Evolutionary conservation across 208 protist species (phyloP), one percentile per base, ranked within the genome.

Genomic region (Trypanosoma platydactyli): DNA sequence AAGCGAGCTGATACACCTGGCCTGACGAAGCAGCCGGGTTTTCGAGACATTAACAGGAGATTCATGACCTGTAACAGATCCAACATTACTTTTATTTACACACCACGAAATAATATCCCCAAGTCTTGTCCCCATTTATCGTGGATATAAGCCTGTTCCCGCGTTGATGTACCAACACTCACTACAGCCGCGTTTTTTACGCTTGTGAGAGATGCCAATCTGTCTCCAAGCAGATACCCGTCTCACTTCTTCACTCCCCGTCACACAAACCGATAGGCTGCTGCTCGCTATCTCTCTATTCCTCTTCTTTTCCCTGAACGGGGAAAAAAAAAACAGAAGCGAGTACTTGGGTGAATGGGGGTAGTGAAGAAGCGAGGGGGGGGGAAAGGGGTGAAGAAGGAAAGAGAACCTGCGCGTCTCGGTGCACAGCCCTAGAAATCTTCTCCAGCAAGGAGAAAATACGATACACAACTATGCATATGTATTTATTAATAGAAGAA

Each of bases 1-100:
- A 35, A 91, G 68, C n/a, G 73, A 76, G 33, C 77, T 69, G 41
- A 53, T 33, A 15, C 20, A 55, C 46, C 22, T 61, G 13, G 20
- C 5, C 5, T 33, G 35, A 2, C 49, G 49, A 0, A 40, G 7
- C 15, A 51, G 0, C 44, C 24, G 45, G 33, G 3, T 46, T 65
- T 24, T 62, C 67, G n/a, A 11, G 9, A 18, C 46, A 29, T 1
- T 25, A 24, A 18, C n/a, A 29, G 46, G 7, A 22, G n/a, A 7
- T 51, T 51, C 46, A 29, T 51, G 6, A n/a, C 7, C 20, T 0
- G 46, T 22, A 11, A 51, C n/a, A 18, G 25, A n/a, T 29, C 16
- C 0, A 22, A 29, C 18, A 22, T 22, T 25, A 1, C 46, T 9
- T 29, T 6, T 18, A 24, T 24, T 22, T 25, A 25, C 46, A 51